Evolutionary conservation across 1,284 basidiomycete species (phyloP), one percentile per base, ranked within the genome.

Genomic region (Albatrellus sp.): DNA sequence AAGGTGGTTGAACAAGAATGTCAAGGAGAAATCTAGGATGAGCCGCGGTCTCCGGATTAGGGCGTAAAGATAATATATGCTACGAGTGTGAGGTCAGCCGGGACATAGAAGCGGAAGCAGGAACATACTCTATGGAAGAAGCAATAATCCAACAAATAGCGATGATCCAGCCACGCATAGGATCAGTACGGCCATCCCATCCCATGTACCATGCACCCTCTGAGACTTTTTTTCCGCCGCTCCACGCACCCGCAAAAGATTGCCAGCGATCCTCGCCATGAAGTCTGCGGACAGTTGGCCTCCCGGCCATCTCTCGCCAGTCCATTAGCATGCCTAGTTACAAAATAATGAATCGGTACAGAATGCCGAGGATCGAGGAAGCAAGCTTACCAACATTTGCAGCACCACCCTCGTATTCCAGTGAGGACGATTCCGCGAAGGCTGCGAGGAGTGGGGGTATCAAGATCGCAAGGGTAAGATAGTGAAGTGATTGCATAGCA

Each of bases 1-100:
- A 42, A 96, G 66, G 63, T 98, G 92, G 57, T 86, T 82, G 68
- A 96, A 83, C 44, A 87, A 67, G 43, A 98, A 77, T 0, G 96
- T 98, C 46, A 94, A 61, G 7, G 86, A 72, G 64, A 97, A 97
- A 66, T 98, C 94, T 53, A 98, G 80, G 56, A 98, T 86, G 55
- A 96, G 76, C 5, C 92, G 89, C 37, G 96, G 94, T 32, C 90
- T 73, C 35, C 91, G 80, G 59, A 98, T 73, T 52, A 98, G 70
- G 52, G 76, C 73, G 62, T 90, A 97, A 2, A 98, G 69, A 52
- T 85, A 90, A 53, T 82, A 81, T 47, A 94, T 82, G 64, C 92
- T 97, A 57, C 7, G 31, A 24, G 28, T n/a, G 31, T 35, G 32
- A 46, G 42, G 14, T 42, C 45, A 46, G 19, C 35, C 33, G 33